phyloP scores from a whole-genome alignment of 192 early-diverging fungal genomes.

The Gaertneriomyces semiglobifer region DNA sequence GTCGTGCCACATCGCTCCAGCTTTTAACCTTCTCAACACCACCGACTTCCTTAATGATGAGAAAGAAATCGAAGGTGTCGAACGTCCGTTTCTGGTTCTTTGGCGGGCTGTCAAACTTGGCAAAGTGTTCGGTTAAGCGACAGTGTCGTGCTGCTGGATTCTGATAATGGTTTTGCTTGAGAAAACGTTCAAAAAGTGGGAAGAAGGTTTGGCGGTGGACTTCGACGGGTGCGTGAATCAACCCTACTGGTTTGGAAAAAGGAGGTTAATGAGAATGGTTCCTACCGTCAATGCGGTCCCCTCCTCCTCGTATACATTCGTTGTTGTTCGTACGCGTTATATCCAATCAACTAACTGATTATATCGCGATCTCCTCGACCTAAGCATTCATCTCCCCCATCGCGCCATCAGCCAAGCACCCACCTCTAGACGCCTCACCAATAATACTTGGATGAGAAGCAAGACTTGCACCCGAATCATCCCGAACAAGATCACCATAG shows the following conservation, averaged over 20 bases:
- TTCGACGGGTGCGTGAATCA: slow-evolving; percentile 8
- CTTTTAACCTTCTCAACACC: slow-evolving; percentile 33
- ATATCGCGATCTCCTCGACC: too few relatives aligned
- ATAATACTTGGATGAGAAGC: too few relatives aligned
- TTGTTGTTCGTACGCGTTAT: too few relatives aligned
- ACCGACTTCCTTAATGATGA: slow-evolving; percentile 31
- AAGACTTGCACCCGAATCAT: too few relatives aligned
- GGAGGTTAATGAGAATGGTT: too few relatives aligned
- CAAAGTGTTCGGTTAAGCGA: slow-evolving; percentile 32
- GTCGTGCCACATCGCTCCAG: slow-evolving; percentile 39
- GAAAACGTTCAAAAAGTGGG: slow-evolving; percentile 25
- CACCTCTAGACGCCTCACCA: too few relatives aligned
- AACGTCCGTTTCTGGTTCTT: slow-evolving; percentile 41
- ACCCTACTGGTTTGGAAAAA: neutral
- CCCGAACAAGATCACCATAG: too few relatives aligned
- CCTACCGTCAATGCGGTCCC: too few relatives aligned
- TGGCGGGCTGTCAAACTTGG: slow-evolving; percentile 38
- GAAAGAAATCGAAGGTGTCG: slow-evolving; percentile 31
- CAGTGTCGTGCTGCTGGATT: slow-evolving; percentile 26
- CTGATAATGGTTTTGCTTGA: slow-evolving; percentile 27
- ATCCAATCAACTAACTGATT: too few relatives aligned
- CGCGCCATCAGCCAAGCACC: too few relatives aligned
- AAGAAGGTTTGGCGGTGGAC: slow-evolving; percentile 28
- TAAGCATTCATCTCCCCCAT: too few relatives aligned
- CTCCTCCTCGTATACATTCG: too few relatives aligned